Base-by-base conservation (phyloP, 176 grass and related monocot species). In the Oryza nivara region DNA sequence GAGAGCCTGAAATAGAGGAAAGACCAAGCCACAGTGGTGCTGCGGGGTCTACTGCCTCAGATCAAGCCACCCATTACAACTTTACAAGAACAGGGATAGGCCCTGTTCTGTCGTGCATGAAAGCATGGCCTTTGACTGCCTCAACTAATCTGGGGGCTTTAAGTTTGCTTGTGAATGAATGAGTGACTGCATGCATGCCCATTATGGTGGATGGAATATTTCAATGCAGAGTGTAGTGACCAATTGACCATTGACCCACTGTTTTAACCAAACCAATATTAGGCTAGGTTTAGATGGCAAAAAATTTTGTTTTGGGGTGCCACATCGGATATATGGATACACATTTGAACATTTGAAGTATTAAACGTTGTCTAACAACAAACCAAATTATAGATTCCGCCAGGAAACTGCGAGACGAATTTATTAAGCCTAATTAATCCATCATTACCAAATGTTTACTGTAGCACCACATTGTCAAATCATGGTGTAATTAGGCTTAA, bases 101-200 rank as follows among this genome's bases (percentile, higher is more conserved):
- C 16, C 26, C 41, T 26, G 35, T 78, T 34, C 19, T 69, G 58
- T 63, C 17, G 82, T 51, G 43, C 35, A 58, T 16, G 63, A 64
- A 36, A 45, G 63, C 23, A 34, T 79, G 36, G 17, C 40, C 4
- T 80, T 79, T 73, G 76, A 51, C 58, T 73, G 76, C 34, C 68
- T 73, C 15, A 34, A 3, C 68, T 16, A 73, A 73, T 66, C 25
- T 63, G 4, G 68, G 68, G 16, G 58, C 17, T n/a, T 38, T 36
- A 36, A 70, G 25, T 73, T 43, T 63, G 52, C 56, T 19, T 72
- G 52, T 30, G 70, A 43, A 35, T 25, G 4, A 16, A 15, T 6
- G 14, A 52, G 9, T 44, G 40, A 8, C 47, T 49, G 47, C 25
- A 41, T 48, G 26, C 40, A 67, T 6, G 28, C 61, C 19, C 15